Evolutionary conservation across 495 filamentous ascomycete genomes (phyloP), one percentile per base, ranked within the genome.

Genomic region (Xylaria longipes): DNA sequence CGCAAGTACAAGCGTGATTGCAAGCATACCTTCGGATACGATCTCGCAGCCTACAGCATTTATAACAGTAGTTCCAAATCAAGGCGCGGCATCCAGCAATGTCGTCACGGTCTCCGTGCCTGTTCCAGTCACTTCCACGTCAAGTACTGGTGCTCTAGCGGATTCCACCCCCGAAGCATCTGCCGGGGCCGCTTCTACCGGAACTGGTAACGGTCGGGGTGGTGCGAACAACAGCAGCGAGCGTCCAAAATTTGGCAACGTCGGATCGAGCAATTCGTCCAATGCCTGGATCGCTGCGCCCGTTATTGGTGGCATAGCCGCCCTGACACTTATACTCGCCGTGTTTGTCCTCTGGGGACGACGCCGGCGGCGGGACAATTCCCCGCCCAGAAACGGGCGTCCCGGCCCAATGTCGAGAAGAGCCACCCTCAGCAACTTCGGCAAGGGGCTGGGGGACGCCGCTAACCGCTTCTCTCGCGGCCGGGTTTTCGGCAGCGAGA

Each of bases 281-380:
- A 75, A 75, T 48, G 79, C 80, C 1, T 82, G 80, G 80, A 79
- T 82, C 35, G 80, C 80, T 25, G 80, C 79, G 6, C 81, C 81
- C 6, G 79, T 82, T 1, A 80, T 82, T 3, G 81, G 81, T n/a
- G 72, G 75, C 61, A 73, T 81, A 22, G 81, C 81, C 4, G 81
- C 81, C 8, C 65, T 82, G 20, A 75, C 75, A 5, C 71, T 81
- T 17, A 75, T 82, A 15, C 76, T 77, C 12, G 66, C 81, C 14
- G 78, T 80, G 7, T 80, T 82, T 41, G 74, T 81, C 52, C 74
- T 82, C 69, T 77, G 79, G 73, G 72, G 79, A 29, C 70, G 80
- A 4, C 74, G 79, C n/a, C 76, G 76, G 29, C 67, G 54, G 33
- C 66, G 66, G 1, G 35, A 57, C 3, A 39, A 37, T 43, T 27